Percentiles rank a stretch among this genome's conserved stretches.
These are phyloP conservation scores for Mortierella polycephala DNA, from an alignment of 371 early-diverging fungal genomes.

Conservation along the genomic window DNA sequence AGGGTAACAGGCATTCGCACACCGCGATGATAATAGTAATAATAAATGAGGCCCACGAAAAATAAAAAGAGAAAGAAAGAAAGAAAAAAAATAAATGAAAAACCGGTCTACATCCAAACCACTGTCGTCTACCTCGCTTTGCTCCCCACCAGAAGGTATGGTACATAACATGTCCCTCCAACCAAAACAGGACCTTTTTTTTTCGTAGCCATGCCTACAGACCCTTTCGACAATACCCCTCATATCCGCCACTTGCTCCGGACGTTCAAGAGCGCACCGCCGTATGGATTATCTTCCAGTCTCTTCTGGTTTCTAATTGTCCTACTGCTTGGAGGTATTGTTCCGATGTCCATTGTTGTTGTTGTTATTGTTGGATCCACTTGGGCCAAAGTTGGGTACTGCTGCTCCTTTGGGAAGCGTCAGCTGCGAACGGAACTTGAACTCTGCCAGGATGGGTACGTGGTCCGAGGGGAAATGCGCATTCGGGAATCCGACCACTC, in stretches of 20 bases:
- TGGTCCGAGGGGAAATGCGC: conserved; percentile 94
- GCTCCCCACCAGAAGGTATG: no score
- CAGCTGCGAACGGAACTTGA: conserved; percentile 38
- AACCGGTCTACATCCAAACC: not conserved
- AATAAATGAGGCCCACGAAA: no score
- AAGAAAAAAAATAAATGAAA: conserved; percentile 10
- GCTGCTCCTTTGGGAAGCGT: conserved; percentile 15
- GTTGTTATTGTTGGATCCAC: conserved; percentile 10
- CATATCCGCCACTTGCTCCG: no score
- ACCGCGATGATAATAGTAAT: no score
- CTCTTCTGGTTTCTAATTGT: not conserved
- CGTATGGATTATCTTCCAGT: not conserved
- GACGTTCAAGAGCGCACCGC: no score
- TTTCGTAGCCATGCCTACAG: no score
- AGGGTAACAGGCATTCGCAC: no score
- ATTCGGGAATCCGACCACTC: conserved; percentile 95
- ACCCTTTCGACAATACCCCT: no score
- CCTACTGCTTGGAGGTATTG: conserved; percentile 7
- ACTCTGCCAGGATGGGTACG: conserved; percentile 56
- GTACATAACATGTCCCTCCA: not conserved
- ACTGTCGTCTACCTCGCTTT: no score
- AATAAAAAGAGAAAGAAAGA: not conserved
- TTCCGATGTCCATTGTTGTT: conserved; percentile 7
- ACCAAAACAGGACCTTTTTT: not conserved
- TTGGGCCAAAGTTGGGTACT: conserved; percentile 48